A percentile compares a stretch with the other conserved stretches of the same genome.
phyloP scores from a whole-genome alignment of 1,284 basidiomycete species.

The Lentinula novae-zelandiae region DNA sequence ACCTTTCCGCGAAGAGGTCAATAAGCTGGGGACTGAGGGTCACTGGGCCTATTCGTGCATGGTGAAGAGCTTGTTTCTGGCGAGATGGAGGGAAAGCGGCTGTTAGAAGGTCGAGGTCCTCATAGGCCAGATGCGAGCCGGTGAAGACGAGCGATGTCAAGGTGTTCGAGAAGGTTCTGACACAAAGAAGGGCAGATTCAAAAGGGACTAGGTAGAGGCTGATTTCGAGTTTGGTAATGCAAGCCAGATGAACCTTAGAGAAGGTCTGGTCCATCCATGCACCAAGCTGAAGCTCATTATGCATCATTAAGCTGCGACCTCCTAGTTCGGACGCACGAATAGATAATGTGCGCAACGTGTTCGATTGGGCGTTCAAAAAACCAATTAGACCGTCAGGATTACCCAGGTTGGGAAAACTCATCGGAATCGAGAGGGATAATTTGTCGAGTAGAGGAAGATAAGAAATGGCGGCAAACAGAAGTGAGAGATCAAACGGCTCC shows the following conservation, averaged over 20 bases:
- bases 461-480: slow-evolving; percentile 4
- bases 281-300: slow-evolving; percentile 16
- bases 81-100: neutral
- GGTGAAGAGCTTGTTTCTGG: neutral
- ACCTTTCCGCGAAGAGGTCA: slow-evolving; percentile 9
- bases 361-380: slow-evolving; percentile 9
- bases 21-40: slow-evolving; percentile 10
- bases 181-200: slow-evolving; percentile 1
- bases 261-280: slow-evolving; percentile 8
- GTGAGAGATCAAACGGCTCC: slow-evolving; percentile 10
- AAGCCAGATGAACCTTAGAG: neutral
- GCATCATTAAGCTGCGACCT: slow-evolving; percentile 25
- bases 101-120: slow-evolving; percentile 1
- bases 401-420: slow-evolving; percentile 8
- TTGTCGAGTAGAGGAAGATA: slow-evolving; percentile 4
- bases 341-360: slow-evolving; percentile 5
- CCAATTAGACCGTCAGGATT: slow-evolving; percentile 4
- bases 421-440: slow-evolving; percentile 13
- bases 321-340: slow-evolving; percentile 21
- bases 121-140: slow-evolving; percentile 5
- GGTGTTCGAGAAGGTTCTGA: slow-evolving; percentile 15
- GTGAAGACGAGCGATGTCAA: slow-evolving; percentile 11
- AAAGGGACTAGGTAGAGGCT: slow-evolving; percentile 5
- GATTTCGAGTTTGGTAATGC: slow-evolving; percentile 5
- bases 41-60: slow-evolving; percentile 6